A percentile compares a stretch with the other conserved stretches of the same genome.
Evolutionary conservation across 2,329 filamentous ascomycete species (phyloP).

Genomic region (Hymenoscyphus repandus): DNA sequence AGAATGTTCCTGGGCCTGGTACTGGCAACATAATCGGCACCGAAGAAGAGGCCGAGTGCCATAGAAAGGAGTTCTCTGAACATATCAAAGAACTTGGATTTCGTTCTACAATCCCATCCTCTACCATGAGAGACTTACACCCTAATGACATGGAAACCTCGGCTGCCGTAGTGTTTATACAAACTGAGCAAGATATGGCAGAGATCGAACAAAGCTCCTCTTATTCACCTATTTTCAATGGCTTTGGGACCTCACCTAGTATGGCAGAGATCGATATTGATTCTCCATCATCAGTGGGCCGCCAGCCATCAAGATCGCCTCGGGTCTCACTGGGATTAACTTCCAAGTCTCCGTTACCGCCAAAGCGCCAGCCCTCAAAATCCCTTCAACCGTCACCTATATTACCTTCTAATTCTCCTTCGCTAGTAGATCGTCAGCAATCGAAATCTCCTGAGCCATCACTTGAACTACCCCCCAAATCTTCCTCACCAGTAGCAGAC

Average conservation of each 20-base stretch:
- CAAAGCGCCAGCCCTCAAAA: neutral
- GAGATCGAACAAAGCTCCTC: constrained; percentile 14
- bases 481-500: constrained; percentile 2
- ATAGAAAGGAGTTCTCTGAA: constrained; percentile 36
- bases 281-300: constrained; percentile 2
- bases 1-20: neutral
- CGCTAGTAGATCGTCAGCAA: no score
- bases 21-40: neutral
- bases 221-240: constrained; percentile 30
- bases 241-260: constrained; percentile 28
- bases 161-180: constrained; percentile 21
- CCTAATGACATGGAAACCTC: constrained; percentile 25
- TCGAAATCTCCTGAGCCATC: constrained; percentile 3
- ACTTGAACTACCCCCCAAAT: neutral
- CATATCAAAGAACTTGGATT: constrained; percentile 46
- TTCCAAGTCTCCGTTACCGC: neutral
- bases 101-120: constrained; percentile 39
- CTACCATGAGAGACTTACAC: constrained; percentile 27
- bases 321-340: neutral
- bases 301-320: neutral
- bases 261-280: constrained; percentile 7
- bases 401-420: neutral
- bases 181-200: constrained; percentile 20
- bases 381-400: neutral
- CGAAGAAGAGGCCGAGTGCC: constrained; percentile 21